Base-by-base conservation (phyloP, 805 yeast species). In the Hanseniaspora thailandica region DNA sequence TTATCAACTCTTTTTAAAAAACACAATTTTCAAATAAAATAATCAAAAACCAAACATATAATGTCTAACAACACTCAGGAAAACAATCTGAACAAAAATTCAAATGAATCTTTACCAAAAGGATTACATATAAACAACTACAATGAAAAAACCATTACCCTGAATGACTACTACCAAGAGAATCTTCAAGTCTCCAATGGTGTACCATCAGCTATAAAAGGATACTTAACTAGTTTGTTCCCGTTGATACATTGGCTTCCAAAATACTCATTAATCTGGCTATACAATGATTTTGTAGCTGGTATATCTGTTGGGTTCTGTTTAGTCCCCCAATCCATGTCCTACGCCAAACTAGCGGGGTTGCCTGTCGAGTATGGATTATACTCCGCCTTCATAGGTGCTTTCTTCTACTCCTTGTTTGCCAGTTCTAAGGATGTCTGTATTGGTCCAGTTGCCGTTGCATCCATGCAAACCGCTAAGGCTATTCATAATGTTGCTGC, bases 381-480 rank as follows among this genome's bases (percentile, higher is more conserved):
- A 45, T 89, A 89, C 68, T 86, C 96, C 13, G 85, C 95, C 0
- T 89, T 89, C 62, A 82, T 89, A 45, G 97, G 97, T 63, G 95
- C 88, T 12, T 76, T 87, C 62, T 78, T 84, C 50, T 89, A 89
- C 67, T 83, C 95, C 47, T 76, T 89, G 61, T 89, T 89, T 69
- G 97, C 97, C 13, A 89, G 97, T 13, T 84, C 95, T 23, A 89
- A 89, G 67, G 97, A 89, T 73, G 95, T 89, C 36, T 84, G 94
- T 56, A 88, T 89, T 61, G 97, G 97, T 26, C 97, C 97, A 10
- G 97, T 89, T 35, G 97, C 97, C 12, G 97, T 89, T 55, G 88
- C 89, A 95, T 84, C 95, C 15, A 66, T 80, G 58, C 89, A 87
- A 65, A 87, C 86, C 34, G 81, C 89, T 47, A 85, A 82, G 65